Percentiles rank a stretch among this genome's conserved stretches.
These are phyloP conservation scores for Davidsoniella neocaledoniae DNA, from an alignment of 2,329 filamentous ascomycete genomes.

Conservation along the genomic window DNA sequence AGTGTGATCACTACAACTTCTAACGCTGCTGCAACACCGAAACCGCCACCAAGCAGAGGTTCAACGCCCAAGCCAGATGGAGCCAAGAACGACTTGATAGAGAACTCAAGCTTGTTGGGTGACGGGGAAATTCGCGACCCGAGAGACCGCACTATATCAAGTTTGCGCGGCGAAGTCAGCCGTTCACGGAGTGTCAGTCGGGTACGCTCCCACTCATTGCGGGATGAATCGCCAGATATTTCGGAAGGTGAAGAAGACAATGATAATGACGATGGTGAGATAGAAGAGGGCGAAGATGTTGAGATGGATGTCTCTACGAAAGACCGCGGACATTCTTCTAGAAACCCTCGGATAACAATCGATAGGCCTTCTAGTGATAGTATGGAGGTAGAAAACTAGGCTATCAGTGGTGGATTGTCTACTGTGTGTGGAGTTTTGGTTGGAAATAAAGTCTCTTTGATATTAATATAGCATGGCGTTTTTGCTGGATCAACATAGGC, in stretches of 20 bases:
- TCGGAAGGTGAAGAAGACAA: slow-evolving; percentile 44
- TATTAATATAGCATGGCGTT: too few species aligned
- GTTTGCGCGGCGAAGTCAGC: slow-evolving; percentile 5
- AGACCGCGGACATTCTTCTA: too few species aligned
- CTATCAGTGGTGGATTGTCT: too few species aligned
- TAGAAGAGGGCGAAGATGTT: slow-evolving; percentile 35
- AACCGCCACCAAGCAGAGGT: slow-evolving; percentile 29
- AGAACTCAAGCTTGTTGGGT: slow-evolving; percentile 14
- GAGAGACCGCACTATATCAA: neutral
- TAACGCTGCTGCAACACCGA: slow-evolving; percentile 30
- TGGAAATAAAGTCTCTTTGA: too few species aligned
- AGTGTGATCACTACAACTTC: slow-evolving; percentile 15
- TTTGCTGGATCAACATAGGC: too few species aligned
- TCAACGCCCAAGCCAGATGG: slow-evolving; percentile 7
- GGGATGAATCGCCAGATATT: slow-evolving; percentile 26
- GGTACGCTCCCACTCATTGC: slow-evolving; percentile 18
- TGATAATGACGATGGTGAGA: slow-evolving; percentile 25
- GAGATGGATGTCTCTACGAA: slow-evolving; percentile 28
- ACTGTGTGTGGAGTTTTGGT: too few species aligned
- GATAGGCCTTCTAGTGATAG: slow-evolving; percentile 36
- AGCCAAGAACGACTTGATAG: slow-evolving; percentile 17
- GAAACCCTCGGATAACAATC: slow-evolving; percentile 28
- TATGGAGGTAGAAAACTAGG: slow-evolving; percentile 43
- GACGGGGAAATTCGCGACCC: slow-evolving; percentile 18
- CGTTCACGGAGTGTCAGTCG: slow-evolving; percentile 8